Percentiles rank a stretch among this genome's conserved stretches.
These are phyloP conservation scores for Acorus gramineus DNA, from an alignment of 106 monocot species.

Conservation along the genomic window DNA sequence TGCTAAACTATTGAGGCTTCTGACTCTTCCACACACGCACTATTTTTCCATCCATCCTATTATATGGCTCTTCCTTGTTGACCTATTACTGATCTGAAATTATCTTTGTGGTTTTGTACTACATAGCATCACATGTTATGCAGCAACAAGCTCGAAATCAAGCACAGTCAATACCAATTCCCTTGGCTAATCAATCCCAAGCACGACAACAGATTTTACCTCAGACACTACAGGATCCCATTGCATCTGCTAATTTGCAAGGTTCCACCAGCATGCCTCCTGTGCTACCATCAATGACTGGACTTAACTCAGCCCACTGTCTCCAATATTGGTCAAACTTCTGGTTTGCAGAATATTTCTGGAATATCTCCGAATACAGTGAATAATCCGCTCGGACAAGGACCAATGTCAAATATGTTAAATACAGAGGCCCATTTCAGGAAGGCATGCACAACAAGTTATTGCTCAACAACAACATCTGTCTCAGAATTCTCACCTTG, in stretches of 20 bases:
- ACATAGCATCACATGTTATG: slow-evolving; percentile 31
- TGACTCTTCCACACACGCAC: too few relatives aligned
- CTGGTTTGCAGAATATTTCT: slow-evolving; percentile 48
- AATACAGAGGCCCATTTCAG: slow-evolving; percentile 55
- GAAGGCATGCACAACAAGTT: slow-evolving; percentile 42
- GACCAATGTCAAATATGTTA: slow-evolving; percentile 32
- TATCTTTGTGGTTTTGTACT: slow-evolving; percentile 2
- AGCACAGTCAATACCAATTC: slow-evolving; percentile 29
- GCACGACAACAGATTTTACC: slow-evolving; percentile 28
- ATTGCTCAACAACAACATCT: slow-evolving; percentile 7
- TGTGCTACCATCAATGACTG: slow-evolving; percentile 37
- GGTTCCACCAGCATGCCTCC: slow-evolving; percentile 30
- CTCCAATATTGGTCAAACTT: slow-evolving; percentile 30
- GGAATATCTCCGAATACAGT: slow-evolving; percentile 30
- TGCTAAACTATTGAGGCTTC: too few relatives aligned
- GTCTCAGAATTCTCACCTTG: slow-evolving; percentile 9
- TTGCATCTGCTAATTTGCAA: slow-evolving; percentile 22
- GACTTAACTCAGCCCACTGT: slow-evolving; percentile 41
- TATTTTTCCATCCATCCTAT: neutral
- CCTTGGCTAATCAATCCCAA: slow-evolving; percentile 31
- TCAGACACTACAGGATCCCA: slow-evolving; percentile 50
- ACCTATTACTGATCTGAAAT: neutral
- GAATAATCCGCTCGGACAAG: slow-evolving; percentile 33
- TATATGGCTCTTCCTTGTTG: neutral
- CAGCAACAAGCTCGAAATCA: slow-evolving; percentile 40